Evolutionary conservation across 2,329 filamentous ascomycete genomes (phyloP).

Genomic region (Endoconidiophora laricicola): DNA sequence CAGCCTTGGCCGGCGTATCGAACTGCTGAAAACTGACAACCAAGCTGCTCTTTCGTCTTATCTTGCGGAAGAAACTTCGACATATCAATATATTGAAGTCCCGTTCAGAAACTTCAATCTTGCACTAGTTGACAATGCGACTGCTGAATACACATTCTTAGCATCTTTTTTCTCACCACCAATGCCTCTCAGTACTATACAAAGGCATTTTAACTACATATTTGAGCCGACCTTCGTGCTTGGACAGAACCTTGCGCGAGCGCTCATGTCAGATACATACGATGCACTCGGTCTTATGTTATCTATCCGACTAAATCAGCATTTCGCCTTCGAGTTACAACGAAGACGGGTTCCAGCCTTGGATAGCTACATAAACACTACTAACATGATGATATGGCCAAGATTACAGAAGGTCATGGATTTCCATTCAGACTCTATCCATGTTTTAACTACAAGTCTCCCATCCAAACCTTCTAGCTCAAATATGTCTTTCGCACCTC

Average conservation of each 20-base stretch:
- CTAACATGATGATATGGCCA: conserved; percentile 92
- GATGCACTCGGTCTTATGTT: conserved; percentile 78
- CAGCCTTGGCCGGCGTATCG: conserved; percentile 70
- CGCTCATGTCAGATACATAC: conserved; percentile 57
- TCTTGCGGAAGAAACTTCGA: conserved; percentile 76
- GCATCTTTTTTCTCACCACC: conserved; percentile 75
- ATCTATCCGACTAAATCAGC: conserved; percentile 86
- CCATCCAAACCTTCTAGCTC: conserved; percentile 27
- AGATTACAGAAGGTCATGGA: conserved; percentile 91
- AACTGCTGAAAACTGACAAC: conserved; percentile 58
- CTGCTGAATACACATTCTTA: conserved; percentile 87
- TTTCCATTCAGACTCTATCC: conserved; percentile 75
- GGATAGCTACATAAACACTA: conserved; percentile 85
- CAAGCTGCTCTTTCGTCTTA: conserved; percentile 71
- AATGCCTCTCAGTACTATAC: conserved; percentile 58
- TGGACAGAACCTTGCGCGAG: conserved; percentile 59
- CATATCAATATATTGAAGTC: conserved; percentile 71
- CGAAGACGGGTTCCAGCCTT: conserved; percentile 75
- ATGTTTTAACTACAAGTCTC: conserved; percentile 38
- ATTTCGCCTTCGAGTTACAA: conserved; percentile 86
- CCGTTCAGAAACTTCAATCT: conserved; percentile 92
- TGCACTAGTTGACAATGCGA: conserved; percentile 83
- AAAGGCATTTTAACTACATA: conserved; percentile 69
- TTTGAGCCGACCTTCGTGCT: conserved; percentile 83
- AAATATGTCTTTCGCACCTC: conserved; percentile 51